Evolutionary conservation across 2,329 filamentous ascomycete genomes (phyloP), one percentile per base, ranked within the genome.

Genomic region (Aspergillus phoenicis): DNA sequence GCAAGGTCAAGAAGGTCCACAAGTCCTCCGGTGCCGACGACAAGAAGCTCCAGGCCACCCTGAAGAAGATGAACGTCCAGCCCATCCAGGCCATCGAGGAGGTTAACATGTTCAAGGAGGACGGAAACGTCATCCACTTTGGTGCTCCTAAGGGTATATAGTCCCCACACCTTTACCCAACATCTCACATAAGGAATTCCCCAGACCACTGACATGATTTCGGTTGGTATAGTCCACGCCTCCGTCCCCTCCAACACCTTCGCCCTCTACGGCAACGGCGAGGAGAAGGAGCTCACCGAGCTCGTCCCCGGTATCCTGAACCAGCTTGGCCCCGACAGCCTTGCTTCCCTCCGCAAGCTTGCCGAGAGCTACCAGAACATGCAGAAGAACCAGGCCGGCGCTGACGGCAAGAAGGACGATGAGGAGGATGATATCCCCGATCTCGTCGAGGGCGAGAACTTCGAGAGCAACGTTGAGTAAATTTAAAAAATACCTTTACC

Each of bases 81-180:
- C 95, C 95, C 75, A 98, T 99, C 83, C 93, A 96, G 85, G 92
- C 91, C 70, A 99, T 99, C 75, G 95, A 99, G 89, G 95, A 99
- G 86, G 95, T 99, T 81, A 99, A 99, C 90, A 99, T 99, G 95
- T 99, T 99, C 90, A 99, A 99, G 91, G 90, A 91, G 79, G 95
- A 99, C 80, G 95, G 95, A 81, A 99, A 99, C 82, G 95, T 99
- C 81, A 98, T 99, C 77, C 95, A 99, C 88, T 99, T 99, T 80
- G 90, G 92, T 74, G 91, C 91, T 76, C 95, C 95, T 73, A 97
- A 97, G 87, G 95, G 95, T 98, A 83, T 77, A 87, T 84, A 36
- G 24, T n/a, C 43, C 15, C n/a, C n/a, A 56, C 8, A 47, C n/a
- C 52, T 33, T 22, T 13, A 28, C 13, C 11, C 13, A 49, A 51